Evolutionary conservation across 2,329 filamentous ascomycete genomes (phyloP).

Genomic region (Malbranchea cinnamomea): DNA sequence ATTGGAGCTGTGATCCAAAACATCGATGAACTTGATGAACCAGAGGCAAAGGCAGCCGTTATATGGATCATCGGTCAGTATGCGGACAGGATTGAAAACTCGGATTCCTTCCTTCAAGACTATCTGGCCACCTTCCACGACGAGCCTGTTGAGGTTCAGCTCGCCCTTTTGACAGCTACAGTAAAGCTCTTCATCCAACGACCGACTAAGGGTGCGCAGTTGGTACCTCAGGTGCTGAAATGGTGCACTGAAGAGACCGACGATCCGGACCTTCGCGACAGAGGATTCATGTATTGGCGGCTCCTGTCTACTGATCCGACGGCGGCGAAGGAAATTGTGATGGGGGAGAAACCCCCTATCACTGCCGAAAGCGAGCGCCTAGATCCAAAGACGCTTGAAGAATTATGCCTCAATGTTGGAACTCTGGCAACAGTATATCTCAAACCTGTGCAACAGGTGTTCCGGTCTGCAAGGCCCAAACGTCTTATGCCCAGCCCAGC

Average conservation of each 20-base stretch:
- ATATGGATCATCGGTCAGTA: slow-evolving; percentile 99
- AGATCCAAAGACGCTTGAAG: slow-evolving; percentile 79
- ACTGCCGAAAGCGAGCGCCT: slow-evolving; percentile 92
- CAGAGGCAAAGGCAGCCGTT: slow-evolving; percentile 95
- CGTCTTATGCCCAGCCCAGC: slow-evolving; percentile 71
- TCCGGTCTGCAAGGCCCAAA: slow-evolving; percentile 71
- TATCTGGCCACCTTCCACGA: slow-evolving; percentile 89
- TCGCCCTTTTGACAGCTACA: slow-evolving; percentile 85
- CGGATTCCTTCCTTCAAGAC: slow-evolving; percentile 82
- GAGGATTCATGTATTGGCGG: slow-evolving; percentile 99
- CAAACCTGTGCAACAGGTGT: slow-evolving; percentile 94
- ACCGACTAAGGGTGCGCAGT: slow-evolving; percentile 81
- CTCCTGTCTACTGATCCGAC: slow-evolving; percentile 83
- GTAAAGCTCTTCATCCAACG: slow-evolving; percentile 97
- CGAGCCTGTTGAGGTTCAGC: slow-evolving; percentile 87
- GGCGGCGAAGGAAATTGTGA: slow-evolving; percentile 74
- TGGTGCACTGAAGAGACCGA: slow-evolving; percentile 99
- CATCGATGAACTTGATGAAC: slow-evolving; percentile 88
- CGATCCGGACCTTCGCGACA: slow-evolving; percentile 87
- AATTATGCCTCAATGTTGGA: slow-evolving; percentile 93
- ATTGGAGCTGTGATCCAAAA: slow-evolving; percentile 93
- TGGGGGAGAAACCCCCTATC: slow-evolving; percentile 94
- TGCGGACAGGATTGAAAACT: slow-evolving; percentile 93
- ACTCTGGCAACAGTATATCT: slow-evolving; percentile 94
- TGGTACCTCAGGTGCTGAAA: slow-evolving; percentile 89